These are phyloP conservation scores for Theobroma grandiflorum DNA, from an alignment of 441 rosid species.

Conservation along the genomic window DNA sequence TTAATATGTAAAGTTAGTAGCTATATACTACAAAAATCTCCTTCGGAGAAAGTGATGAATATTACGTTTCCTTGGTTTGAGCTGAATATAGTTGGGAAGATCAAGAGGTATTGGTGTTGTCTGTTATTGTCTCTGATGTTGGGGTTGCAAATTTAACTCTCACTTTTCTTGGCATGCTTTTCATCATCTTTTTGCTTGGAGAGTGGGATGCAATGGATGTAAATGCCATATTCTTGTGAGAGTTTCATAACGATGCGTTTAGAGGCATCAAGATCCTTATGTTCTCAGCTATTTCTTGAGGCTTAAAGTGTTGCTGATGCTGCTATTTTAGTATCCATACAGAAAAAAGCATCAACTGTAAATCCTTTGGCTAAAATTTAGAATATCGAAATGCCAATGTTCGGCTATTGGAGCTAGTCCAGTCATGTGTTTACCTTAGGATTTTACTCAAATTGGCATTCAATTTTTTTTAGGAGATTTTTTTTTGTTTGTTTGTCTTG, in stretches of 20 bases:
- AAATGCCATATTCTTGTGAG: neutral
- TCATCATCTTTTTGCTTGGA: neutral
- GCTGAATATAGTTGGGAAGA: neutral
- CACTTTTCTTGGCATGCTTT: constrained; percentile 5
- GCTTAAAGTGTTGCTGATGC: neutral
- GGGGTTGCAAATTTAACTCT: neutral
- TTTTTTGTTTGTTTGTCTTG: neutral
- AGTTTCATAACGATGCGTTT: neutral
- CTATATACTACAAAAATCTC: neutral
- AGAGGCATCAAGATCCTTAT: neutral
- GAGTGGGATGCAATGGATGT: neutral
- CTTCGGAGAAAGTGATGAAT: neutral
- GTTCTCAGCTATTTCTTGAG: neutral
- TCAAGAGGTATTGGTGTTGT: neutral
- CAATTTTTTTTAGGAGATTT: neutral
- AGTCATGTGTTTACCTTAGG: neutral
- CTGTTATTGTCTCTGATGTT: neutral
- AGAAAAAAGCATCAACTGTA: neutral
- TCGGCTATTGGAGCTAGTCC: neutral
- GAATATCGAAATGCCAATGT: neutral
- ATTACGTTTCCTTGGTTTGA: neutral
- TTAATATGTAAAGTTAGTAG: neutral
- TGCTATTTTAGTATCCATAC: neutral
- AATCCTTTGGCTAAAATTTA: neutral
- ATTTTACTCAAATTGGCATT: neutral